Conservation (phyloP, 2,329 filamentous ascomycete genomes). For the Pseudocercospora fuligena region DNA sequence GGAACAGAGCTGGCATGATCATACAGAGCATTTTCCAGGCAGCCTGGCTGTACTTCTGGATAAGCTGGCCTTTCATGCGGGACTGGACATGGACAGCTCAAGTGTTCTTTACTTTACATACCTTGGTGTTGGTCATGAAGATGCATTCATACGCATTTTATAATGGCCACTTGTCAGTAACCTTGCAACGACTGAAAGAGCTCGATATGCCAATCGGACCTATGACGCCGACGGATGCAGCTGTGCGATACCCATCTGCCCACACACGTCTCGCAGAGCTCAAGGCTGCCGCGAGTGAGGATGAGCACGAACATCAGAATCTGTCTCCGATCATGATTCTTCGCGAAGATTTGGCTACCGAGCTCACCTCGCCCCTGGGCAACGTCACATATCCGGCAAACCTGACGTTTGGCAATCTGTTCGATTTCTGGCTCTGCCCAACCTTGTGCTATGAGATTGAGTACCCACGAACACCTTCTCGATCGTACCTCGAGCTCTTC, state of each 20-base stretch:
- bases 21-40: constrained; percentile 83
- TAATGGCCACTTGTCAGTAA: constrained; percentile 91
- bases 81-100: constrained; percentile 97
- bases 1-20: constrained; percentile 77
- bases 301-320: constrained; percentile 49
- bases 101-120: constrained; percentile 90
- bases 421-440: constrained; percentile 87
- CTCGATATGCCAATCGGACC: constrained; percentile 70
- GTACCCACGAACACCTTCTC: constrained; percentile 78
- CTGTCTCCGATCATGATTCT: constrained; percentile 63
- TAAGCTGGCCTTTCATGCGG: constrained; percentile 76
- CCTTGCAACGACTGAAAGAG: constrained; percentile 75
- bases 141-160: constrained; percentile 99
- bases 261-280: constrained; percentile 59
- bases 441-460: constrained; percentile 98
- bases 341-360: constrained; percentile 84
- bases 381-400: constrained; percentile 89
- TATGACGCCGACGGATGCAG: constrained; percentile 54
- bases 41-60: constrained; percentile 79
- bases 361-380: constrained; percentile 88
- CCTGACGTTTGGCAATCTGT: constrained; percentile 78
- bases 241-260: constrained; percentile 70
- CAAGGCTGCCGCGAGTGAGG: constrained; percentile 28
- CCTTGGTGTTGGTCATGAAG: constrained; percentile 94
- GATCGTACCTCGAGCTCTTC: constrained; percentile 79